phyloP scores from a whole-genome alignment of 2,329 filamentous ascomycete species.

The Orbilia quercus region DNA sequence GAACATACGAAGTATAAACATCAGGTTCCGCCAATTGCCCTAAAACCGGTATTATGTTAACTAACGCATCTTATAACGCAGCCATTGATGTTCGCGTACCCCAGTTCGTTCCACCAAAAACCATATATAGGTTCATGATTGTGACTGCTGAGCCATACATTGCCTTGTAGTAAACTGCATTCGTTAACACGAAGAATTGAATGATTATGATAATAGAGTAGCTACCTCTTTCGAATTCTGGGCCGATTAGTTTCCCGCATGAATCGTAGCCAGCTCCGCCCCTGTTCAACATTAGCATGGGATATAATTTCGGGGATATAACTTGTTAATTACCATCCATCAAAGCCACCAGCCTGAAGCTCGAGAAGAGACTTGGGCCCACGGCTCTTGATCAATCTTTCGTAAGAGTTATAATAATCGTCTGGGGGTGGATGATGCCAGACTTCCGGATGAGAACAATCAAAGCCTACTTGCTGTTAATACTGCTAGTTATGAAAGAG shows the following conservation, averaged over 20 bases:
- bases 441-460: constrained; percentile 42
- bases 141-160: constrained; percentile 73
- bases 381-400: constrained; percentile 35
- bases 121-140: constrained; percentile 80
- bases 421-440: constrained; percentile 48
- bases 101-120: constrained; percentile 83
- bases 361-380: constrained; percentile 60
- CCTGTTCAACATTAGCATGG: background rate
- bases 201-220: too few relatives aligned
- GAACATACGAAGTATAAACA: constrained; percentile 46
- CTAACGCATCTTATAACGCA: background rate
- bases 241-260: constrained; percentile 74
- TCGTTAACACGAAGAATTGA: constrained; percentile 1
- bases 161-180: constrained; percentile 80
- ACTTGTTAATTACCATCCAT: constrained; percentile 70
- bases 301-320: background rate
- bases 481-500: background rate
- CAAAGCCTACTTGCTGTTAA: constrained; percentile 27
- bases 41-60: background rate
- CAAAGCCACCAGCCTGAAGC: constrained; percentile 78
- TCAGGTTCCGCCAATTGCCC: constrained; percentile 49
- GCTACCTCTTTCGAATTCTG: constrained; percentile 74
- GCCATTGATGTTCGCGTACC: constrained; percentile 68
- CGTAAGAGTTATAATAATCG: constrained; percentile 46
- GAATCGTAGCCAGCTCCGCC: constrained; percentile 76